These are phyloP conservation scores for Apophysomyces variabilis DNA, from an alignment of 371 early-diverging fungal genomes.

Conservation along the genomic window DNA sequence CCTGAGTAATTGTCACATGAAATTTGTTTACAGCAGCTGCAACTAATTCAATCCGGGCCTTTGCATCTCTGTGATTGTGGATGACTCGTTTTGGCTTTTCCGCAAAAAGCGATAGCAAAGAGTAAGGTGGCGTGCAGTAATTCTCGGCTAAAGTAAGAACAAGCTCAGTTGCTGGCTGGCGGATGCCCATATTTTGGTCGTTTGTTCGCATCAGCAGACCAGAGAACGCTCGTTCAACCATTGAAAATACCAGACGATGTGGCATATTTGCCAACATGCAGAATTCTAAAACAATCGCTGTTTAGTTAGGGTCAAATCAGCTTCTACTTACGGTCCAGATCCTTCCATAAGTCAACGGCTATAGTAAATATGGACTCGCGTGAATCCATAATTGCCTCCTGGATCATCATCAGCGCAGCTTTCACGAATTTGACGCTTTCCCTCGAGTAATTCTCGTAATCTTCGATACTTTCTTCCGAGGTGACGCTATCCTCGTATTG, in stretches of 20 bases:
- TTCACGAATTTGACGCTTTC: constrained; percentile 42
- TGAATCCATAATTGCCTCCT: constrained; percentile 65
- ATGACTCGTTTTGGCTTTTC: constrained; percentile 43
- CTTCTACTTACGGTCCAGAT: constrained; percentile 56
- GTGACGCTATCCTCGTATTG: constrained; percentile 5
- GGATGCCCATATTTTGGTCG: constrained; percentile 67
- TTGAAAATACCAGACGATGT: constrained; percentile 34
- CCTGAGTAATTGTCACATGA: constrained; percentile 43
- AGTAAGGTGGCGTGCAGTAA: constrained; percentile 52
- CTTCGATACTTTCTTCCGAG: constrained; percentile 16
- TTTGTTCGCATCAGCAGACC: constrained; percentile 61
- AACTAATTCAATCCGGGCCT: constrained; percentile 57
- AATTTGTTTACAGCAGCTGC: constrained; percentile 53
- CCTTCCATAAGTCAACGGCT: constrained; percentile 59
- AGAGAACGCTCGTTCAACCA: constrained; percentile 58
- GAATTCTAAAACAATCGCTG: constrained; percentile 28
- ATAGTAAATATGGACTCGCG: constrained; percentile 61
- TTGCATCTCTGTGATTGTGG: constrained; percentile 42
- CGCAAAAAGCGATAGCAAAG: constrained; percentile 58
- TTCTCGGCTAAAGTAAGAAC: constrained; percentile 58
- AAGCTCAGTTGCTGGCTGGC: constrained; percentile 51
- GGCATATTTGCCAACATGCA: constrained; percentile 43
- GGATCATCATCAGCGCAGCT: constrained; percentile 64
- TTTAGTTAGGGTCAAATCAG: background rate
- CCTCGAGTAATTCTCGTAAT: constrained; percentile 14